These are phyloP conservation scores for Lignosus rhinocerotis DNA, from an alignment of 1,284 basidiomycete genomes.

Conservation along the genomic window DNA sequence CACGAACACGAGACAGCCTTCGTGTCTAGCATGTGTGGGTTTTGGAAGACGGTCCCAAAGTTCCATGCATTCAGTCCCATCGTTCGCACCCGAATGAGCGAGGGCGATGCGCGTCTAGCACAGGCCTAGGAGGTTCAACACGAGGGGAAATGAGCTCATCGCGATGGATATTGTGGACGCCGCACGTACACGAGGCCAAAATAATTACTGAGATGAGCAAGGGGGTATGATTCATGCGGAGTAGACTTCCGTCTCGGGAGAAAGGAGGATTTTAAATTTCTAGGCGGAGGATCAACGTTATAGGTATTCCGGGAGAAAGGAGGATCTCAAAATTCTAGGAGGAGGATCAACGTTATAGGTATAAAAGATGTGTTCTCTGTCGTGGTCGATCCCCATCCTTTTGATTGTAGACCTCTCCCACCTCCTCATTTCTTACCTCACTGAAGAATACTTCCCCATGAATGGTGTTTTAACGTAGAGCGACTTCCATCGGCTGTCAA, in stretches of 20 bases:
- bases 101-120: neutral
- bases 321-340: neutral
- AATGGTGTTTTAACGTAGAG: too few relatives aligned
- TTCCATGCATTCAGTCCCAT: neutral
- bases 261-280: neutral
- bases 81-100: conserved; percentile 1
- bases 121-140: neutral
- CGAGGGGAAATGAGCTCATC: neutral
- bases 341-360: neutral
- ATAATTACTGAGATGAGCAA: neutral
- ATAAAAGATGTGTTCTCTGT: neutral
- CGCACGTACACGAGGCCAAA: conserved; percentile 1
- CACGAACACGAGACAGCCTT: conserved; percentile 1
- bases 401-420: neutral
- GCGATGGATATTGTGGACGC: conserved; percentile 4
- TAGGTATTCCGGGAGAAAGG: neutral
- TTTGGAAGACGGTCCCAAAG: neutral
- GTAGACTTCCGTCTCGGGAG: neutral
- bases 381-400: neutral
- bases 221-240: neutral
- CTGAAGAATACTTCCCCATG: neutral
- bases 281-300: neutral
- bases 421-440: neutral
- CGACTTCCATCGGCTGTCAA: too few relatives aligned
- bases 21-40: neutral